Evolutionary conservation across 2,329 filamentous ascomycete species (phyloP), one percentile per base, ranked within the genome.

Genomic region (Didymosphaeria variabile): DNA sequence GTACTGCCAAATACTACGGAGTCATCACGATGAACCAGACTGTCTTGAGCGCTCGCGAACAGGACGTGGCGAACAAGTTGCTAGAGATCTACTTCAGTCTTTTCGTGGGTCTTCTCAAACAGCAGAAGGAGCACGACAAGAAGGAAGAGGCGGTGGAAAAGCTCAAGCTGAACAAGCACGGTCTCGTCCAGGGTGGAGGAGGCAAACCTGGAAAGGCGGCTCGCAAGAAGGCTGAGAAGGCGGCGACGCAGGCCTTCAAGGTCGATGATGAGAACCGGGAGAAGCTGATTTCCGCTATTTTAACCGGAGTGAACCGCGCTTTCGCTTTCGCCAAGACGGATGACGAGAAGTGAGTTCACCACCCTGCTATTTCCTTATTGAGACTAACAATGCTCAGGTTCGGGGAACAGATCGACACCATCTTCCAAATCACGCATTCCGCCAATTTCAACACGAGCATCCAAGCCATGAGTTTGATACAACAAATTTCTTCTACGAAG

Each of bases 361-460:
- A 26, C 26, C 17, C 9, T 23, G n/a, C 26, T 8, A n/a, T 23
- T 17, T 46, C 1, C 15, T 32, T 21, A 23, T 13, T 38, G 6
- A 6, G 40, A 55, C 59, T 69, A 57, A 67, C 60, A 56, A n/a
- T 26, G 2, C 26, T 13, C 32, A 91, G 89, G 26, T 87, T 98
- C 67, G 92, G 96, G 72, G 89, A 90, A 60, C 94, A 99, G 73
- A 87, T 99, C 59, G 91, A 98, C 75, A 97, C 94, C 3, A 86
- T 99, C 29, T 99, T 97, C 85, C 90, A 89, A 71, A 95, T 99
- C 72, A 97, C 95, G 0, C 95, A 99, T 79, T 98, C 94, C 0
- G 93, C 94, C 59, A 99, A 99, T 79, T 98, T 99, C 86, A 99
- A 98, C 81, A 99, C 95, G 0, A 95, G 93, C 75, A 92, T 99